phyloP scores from a whole-genome alignment of 441 rosid species.

The Pelargonium citronellum region DNA sequence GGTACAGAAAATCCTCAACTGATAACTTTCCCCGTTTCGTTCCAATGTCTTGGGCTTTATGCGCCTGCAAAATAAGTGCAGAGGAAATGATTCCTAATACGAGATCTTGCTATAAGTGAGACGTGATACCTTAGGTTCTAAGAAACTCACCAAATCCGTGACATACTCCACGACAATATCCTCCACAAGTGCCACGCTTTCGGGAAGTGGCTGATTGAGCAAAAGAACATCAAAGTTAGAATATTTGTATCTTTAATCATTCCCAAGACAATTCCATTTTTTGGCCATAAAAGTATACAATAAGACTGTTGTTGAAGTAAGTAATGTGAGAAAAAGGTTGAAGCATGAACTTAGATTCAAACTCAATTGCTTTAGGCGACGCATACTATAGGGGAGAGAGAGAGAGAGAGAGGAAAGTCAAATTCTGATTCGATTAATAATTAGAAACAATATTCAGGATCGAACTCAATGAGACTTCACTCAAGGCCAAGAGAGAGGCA shows the following conservation, averaged over 20 bases:
- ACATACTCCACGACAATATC: constrained; percentile 91
- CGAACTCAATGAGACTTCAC: too few species aligned
- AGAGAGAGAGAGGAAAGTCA: too few species aligned
- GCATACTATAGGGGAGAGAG: too few species aligned
- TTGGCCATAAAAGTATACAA: not conserved
- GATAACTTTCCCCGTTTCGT: constrained; percentile 70
- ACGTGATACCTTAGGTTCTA: not conserved
- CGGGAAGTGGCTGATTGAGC: constrained; percentile 74
- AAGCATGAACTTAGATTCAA: too few species aligned
- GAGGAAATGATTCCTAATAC: not conserved
- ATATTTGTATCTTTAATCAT: not conserved
- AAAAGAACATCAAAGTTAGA: constrained; percentile 2
- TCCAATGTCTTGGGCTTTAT: constrained; percentile 86
- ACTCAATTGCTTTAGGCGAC: not conserved
- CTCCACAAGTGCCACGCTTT: constrained; percentile 80
- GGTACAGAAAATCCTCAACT: constrained; percentile 75
- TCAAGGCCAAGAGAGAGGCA: too few species aligned
- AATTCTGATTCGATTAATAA: too few species aligned
- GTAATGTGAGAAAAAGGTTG: not conserved
- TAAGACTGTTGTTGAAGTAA: not conserved
- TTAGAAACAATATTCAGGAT: too few species aligned
- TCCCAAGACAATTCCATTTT: not conserved
- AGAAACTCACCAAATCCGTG: constrained; percentile 62
- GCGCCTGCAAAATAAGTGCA: constrained; percentile 43
- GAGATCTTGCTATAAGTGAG: constrained; percentile 7